These are phyloP conservation scores for Fraxinus baroniana DNA, from an alignment of 305 asterid genomes.

Conservation along the genomic window DNA sequence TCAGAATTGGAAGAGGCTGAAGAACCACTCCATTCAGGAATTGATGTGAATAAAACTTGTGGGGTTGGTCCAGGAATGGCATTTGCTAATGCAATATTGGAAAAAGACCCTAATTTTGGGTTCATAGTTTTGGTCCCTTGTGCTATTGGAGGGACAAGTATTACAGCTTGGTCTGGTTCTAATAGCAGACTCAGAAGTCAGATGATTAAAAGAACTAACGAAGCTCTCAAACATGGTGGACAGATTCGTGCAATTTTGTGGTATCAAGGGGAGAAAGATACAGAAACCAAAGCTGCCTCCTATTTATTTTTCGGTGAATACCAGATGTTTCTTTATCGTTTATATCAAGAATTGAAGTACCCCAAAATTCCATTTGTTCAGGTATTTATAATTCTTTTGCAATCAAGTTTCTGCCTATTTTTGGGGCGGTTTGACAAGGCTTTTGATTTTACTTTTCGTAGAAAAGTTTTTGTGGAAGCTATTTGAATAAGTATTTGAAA, in stretches of 20 bases:
- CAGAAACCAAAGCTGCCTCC: constrained; percentile 28
- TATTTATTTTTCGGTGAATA: constrained; percentile 23
- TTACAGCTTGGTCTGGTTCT: constrained; percentile 44
- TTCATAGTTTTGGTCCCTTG: constrained; percentile 61
- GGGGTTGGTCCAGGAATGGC: too few relatives aligned
- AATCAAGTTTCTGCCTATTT: not conserved
- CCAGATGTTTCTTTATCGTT: constrained; percentile 20
- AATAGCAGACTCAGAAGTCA: constrained; percentile 41
- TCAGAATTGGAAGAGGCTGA: too few relatives aligned
- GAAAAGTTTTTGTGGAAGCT: too few relatives aligned
- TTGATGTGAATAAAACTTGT: too few relatives aligned
- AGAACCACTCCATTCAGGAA: too few relatives aligned
- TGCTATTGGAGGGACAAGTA: constrained; percentile 65
- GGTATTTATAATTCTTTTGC: not conserved
- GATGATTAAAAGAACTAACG: constrained; percentile 35
- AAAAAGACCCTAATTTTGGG: constrained; percentile 30
- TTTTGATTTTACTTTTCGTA: not conserved
- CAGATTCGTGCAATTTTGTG: constrained; percentile 44
- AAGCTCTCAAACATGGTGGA: constrained; percentile 39
- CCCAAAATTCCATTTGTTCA: not conserved
- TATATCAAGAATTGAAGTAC: not conserved
- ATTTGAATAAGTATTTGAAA: too few relatives aligned
- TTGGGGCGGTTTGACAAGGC: not conserved
- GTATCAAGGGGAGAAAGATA: constrained; percentile 80
- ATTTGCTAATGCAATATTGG: too few relatives aligned